These are phyloP conservation scores for Cydonia oblonga DNA, from an alignment of 331 rosid genomes.

Conservation along the genomic window DNA sequence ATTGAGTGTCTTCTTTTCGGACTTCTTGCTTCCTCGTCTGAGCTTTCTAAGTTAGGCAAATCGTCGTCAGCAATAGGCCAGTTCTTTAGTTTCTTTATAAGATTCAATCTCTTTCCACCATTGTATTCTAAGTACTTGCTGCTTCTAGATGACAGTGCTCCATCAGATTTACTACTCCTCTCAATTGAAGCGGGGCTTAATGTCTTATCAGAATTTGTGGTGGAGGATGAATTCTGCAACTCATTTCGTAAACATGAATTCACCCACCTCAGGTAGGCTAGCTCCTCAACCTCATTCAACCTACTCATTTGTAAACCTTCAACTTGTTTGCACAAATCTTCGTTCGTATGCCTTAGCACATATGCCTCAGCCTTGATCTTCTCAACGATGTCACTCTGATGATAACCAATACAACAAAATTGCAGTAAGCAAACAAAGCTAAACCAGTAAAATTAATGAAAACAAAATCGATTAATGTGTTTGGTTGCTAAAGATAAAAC, in stretches of 20 bases:
- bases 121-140: conserved; percentile 31
- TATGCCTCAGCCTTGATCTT: conserved; percentile 88
- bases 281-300: conserved; percentile 93
- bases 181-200: conserved; percentile 48
- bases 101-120: conserved; percentile 44
- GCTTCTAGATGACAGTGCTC: conserved; percentile 42
- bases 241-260: conserved; percentile 84
- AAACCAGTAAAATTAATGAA: background rate
- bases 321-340: conserved; percentile 92
- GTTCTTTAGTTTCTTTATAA: conserved; percentile 64
- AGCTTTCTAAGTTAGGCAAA: conserved; percentile 47
- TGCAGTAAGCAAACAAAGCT: background rate
- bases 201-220: conserved; percentile 36
- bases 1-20: conserved; percentile 87
- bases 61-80: conserved; percentile 62
- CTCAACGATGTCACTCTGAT: conserved; percentile 65
- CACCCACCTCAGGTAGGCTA: conserved; percentile 98
- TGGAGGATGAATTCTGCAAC: conserved; percentile 60
- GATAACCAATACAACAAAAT: background rate
- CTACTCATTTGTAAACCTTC: conserved; percentile 92
- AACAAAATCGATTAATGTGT: background rate
- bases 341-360: conserved; percentile 64
- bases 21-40: conserved; percentile 50
- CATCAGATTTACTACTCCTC: conserved; percentile 35
- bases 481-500: background rate